A percentile compares a stretch with the other conserved stretches of the same genome.
Evolutionary conservation across 1,284 basidiomycete species (phyloP).

Genomic region (Cutaneotrichosporon spelunceum): DNA sequence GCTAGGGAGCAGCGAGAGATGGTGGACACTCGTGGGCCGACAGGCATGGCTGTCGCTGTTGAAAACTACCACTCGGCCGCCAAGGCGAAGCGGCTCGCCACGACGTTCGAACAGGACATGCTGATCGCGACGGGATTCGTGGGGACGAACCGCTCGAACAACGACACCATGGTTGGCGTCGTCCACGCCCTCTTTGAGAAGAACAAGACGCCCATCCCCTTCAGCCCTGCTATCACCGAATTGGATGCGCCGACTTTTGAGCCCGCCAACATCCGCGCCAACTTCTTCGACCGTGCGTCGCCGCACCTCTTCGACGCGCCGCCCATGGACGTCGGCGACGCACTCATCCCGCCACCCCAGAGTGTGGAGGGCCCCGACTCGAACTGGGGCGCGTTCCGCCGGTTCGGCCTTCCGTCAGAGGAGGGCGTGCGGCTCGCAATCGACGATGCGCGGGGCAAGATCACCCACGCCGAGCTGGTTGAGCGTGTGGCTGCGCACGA

Average conservation of each 20-base stretch:
- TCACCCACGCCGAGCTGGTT: slow-evolving; percentile 42
- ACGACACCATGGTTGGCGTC: slow-evolving; percentile 11
- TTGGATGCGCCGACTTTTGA: neutral
- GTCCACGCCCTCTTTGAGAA: slow-evolving; percentile 14
- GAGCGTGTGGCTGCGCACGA: slow-evolving; percentile 37
- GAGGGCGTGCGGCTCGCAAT: slow-evolving; percentile 36
- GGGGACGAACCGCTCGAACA: slow-evolving; percentile 1
- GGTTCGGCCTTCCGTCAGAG: slow-evolving; percentile 49
- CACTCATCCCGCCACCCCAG: neutral
- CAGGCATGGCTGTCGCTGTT: slow-evolving; percentile 76
- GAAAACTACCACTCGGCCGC: slow-evolving; percentile 59
- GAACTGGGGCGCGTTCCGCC: slow-evolving; percentile 48
- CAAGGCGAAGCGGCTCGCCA: slow-evolving; percentile 6
- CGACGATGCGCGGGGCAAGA: slow-evolving; percentile 37
- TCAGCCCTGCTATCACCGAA: slow-evolving; percentile 6
- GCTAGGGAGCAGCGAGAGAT: slow-evolving; percentile 63
- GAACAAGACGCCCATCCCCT: slow-evolving; percentile 15
- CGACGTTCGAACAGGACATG: slow-evolving; percentile 8
- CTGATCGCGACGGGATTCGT: slow-evolving; percentile 4
- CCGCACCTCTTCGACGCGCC: slow-evolving; percentile 53
- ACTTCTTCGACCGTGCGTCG: slow-evolving; percentile 50
- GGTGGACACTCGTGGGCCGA: slow-evolving; percentile 70
- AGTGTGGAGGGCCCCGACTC: slow-evolving; percentile 24
- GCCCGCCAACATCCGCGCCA: slow-evolving; percentile 1
- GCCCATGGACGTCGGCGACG: slow-evolving; percentile 16